Evolutionary conservation across 2,329 filamentous ascomycete species (phyloP).

Genomic region (Pseudonectria foliicola): DNA sequence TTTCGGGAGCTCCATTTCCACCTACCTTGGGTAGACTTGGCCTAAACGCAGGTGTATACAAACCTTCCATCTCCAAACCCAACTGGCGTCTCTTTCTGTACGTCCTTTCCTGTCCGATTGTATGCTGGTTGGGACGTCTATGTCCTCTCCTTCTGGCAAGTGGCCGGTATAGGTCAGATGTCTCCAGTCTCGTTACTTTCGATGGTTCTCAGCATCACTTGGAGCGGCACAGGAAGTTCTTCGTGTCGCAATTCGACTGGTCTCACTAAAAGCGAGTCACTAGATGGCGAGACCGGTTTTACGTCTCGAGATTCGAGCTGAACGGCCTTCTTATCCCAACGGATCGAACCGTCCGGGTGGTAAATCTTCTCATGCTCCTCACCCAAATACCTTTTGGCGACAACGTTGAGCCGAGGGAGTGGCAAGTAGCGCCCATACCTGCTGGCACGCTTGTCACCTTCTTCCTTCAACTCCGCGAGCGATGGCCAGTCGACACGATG

Average conservation of each 20-base stretch:
- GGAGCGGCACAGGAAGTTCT: constrained; percentile 6
- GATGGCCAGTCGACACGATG: constrained; percentile 26
- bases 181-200: constrained; percentile 2
- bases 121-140: neutral
- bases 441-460: constrained; percentile 23
- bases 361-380: constrained; percentile 6
- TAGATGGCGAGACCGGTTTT: constrained; percentile 8
- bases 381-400: constrained; percentile 5
- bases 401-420: constrained; percentile 22
- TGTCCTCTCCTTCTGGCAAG: neutral
- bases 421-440: constrained; percentile 25
- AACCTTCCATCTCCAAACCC: too few relatives aligned
- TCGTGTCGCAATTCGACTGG: constrained; percentile 4
- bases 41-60: too few relatives aligned
- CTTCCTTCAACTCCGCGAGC: constrained; percentile 29
- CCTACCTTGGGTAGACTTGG: too few relatives aligned
- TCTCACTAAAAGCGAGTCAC: constrained; percentile 1
- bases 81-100: too few relatives aligned
- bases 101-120: too few relatives aligned
- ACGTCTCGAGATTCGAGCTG: constrained; percentile 16
- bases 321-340: constrained; percentile 21
- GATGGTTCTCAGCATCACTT: constrained; percentile 2
- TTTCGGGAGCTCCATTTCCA: too few relatives aligned
- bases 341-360: constrained; percentile 17
- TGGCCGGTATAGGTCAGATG: neutral